Conservation (phyloP, 1,284 basidiomycete species). For the Bondarzewia mesenterica region DNA sequence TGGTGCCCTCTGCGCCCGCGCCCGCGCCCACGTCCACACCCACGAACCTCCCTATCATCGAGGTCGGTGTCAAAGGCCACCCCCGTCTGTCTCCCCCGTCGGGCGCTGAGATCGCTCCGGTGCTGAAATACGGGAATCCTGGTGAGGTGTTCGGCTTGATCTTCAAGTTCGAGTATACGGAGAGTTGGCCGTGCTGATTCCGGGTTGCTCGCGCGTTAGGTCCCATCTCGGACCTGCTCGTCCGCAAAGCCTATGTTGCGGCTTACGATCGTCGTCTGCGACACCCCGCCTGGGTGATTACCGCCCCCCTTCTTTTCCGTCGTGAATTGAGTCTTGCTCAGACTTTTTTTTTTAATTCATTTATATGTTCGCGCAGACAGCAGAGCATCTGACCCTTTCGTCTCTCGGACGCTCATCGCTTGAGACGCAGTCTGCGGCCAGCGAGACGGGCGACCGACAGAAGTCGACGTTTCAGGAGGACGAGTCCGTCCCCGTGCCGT, state of each 20-base stretch:
- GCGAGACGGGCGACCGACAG: constrained; percentile 53
- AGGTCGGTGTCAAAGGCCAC: constrained; percentile 13
- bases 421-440: constrained; percentile 22
- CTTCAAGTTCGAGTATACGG: too few species aligned
- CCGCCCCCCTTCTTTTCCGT: too few species aligned
- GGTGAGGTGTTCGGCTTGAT: constrained; percentile 34
- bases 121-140: constrained; percentile 70
- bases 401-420: constrained; percentile 52
- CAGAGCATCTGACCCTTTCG: constrained; percentile 81
- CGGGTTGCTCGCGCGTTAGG: too few species aligned
- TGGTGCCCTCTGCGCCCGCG: constrained; percentile 5
- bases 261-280: constrained; percentile 87
- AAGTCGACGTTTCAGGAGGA: constrained; percentile 90
- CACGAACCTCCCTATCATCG: constrained; percentile 14
- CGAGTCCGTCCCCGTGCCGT: constrained; percentile 63
- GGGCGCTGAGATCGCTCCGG: constrained; percentile 19
- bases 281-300: constrained; percentile 96
- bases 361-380: constrained; percentile 51
- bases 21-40: neutral
- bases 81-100: constrained; percentile 5
- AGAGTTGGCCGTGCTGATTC: too few species aligned
- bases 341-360: neutral
- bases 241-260: constrained; percentile 78
- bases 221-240: constrained; percentile 75
- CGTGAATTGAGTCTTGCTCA: neutral